Evolutionary conservation across 257 asterid species (phyloP), one percentile per base, ranked within the genome.

Genomic region (Solanum piurae): DNA sequence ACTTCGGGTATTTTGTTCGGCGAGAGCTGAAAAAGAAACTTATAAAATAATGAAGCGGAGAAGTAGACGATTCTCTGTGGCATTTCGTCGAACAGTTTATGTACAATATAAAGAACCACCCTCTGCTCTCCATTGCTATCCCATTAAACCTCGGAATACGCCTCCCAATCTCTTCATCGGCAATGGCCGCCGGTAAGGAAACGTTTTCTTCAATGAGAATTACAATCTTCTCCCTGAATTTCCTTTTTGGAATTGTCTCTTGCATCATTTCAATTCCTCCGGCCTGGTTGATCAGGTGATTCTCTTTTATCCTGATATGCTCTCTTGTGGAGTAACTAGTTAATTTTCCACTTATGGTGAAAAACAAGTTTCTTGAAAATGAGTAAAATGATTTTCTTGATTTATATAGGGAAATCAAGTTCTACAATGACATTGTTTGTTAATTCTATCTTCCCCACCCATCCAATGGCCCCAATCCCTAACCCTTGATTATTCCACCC

Each of bases 251-350:
- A 55, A 55, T 20, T 2, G 90, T 84, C 92, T 95, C 18, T 73
- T 94, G 90, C 90, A 90, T 86, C 98, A 94, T 75, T 49, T 55
- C 64, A 55, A 55, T 55, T 55, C 64, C 10, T 55, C 93, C 14
- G 98, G 98, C 34, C 86, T 92, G 49, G 90, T 93, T 58, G 89
- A 92, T 88, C 95, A 94, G 95, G 98, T 95, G 91, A 93, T 89
- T 88, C 33, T 92, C 85, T 55, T 95, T 29, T 94, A 91, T 90
- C 90, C 92, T 9, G 97, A 97, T 82, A 94, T 94, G 95, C 72
- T 91, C 29, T 85, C 89, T 88, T 89, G 90, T 86, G 91, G 93
- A 72, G 92, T 92, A 86, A 52, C 46, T 55, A 55, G 64, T 55
- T 55, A 55, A 7, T 4, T 55, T 55, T 55, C 64, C 64, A 55